Evolutionary conservation across 1,284 basidiomycete species (phyloP).

Genomic region (Ganoderma leucocontextum): DNA sequence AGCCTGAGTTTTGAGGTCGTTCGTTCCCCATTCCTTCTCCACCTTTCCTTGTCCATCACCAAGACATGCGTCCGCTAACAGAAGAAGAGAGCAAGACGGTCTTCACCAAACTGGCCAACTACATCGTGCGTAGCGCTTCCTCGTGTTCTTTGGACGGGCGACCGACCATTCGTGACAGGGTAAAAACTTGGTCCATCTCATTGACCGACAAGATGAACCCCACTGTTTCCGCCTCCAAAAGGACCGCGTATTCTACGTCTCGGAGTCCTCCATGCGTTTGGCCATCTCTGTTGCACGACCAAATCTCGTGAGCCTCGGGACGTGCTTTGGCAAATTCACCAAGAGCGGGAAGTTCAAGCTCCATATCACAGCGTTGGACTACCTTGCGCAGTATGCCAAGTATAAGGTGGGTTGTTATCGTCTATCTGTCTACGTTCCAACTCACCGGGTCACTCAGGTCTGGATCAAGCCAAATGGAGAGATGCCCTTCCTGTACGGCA

Average conservation of each 20-base stretch:
- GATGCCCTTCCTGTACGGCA: constrained; percentile 99
- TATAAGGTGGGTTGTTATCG: constrained; percentile 78
- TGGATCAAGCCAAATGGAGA: constrained; percentile 99
- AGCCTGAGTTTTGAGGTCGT: no score
- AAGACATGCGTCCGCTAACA: constrained; percentile 82
- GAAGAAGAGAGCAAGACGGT: constrained; percentile 89
- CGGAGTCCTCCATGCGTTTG: constrained; percentile 92
- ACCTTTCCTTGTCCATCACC: neutral
- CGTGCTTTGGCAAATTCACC: constrained; percentile 98
- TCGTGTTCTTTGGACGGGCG: neutral
- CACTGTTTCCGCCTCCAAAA: constrained; percentile 93
- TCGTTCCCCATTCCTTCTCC: neutral
- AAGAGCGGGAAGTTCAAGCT: constrained; percentile 99
- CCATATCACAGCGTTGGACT: constrained; percentile 94
- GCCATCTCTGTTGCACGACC: constrained; percentile 92
- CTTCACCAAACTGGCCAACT: constrained; percentile 92
- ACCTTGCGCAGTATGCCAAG: constrained; percentile 96
- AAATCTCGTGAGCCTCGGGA: constrained; percentile 93
- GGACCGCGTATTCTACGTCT: constrained; percentile 94
- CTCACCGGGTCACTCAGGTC: constrained; percentile 60
- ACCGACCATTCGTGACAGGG: constrained; percentile 55
- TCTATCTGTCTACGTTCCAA: neutral
- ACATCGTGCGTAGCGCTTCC: constrained; percentile 66
- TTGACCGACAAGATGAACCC: constrained; percentile 86
- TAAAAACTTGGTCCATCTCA: constrained; percentile 90